Base-by-base conservation (phyloP, 106 monocot genomes). In the Dendrobium chrysotoxum region DNA sequence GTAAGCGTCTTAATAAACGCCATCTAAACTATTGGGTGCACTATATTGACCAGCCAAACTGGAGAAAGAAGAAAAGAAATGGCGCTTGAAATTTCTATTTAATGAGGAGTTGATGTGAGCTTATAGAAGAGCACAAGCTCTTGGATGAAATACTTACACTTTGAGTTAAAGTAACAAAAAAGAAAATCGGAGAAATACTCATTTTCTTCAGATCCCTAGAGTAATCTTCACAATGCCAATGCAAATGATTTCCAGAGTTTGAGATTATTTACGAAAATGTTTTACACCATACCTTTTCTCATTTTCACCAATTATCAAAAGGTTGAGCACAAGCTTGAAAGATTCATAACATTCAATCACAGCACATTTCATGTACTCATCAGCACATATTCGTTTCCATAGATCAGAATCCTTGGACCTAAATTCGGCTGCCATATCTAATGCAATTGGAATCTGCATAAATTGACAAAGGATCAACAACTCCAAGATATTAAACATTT, bases 351-450 rank as follows among this genome's bases (percentile, higher is more conserved):
- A 95, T 91, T 99, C 99, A 46, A 99, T 81, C 39, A 99, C 91
- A 75, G 95, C 95, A 88, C 95, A 99, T 88, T 99, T 99, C 99
- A 99, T 99, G 80, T 99, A 95, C 80, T 99, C 99, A 84, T 99
- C 99, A 84, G 92, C 86, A 85, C 95, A 95, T 8, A 99, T 95
- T 55, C 99, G 95, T 81, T 85, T 99, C 99, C 99, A 99, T 26
- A 99, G 85, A 88, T 99, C 99, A 79, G 86, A 90, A 79, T 99
- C 99, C 79, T 84, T 99, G 40, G 90, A 87, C 78, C 88, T 84
- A 81, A 95, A 95, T 77, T 99, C 93, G 12, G 86, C 92, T 23
- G 99, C 95, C 99, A 99, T 99, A 89, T 99, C 95, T 82, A 99
- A 78, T 61, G 95, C 99, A 77, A 99, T 91, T 75, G 99, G 99